Base-by-base conservation (phyloP, 768 basidiomycete species). In the Kwoniella mangroviensis region DNA sequence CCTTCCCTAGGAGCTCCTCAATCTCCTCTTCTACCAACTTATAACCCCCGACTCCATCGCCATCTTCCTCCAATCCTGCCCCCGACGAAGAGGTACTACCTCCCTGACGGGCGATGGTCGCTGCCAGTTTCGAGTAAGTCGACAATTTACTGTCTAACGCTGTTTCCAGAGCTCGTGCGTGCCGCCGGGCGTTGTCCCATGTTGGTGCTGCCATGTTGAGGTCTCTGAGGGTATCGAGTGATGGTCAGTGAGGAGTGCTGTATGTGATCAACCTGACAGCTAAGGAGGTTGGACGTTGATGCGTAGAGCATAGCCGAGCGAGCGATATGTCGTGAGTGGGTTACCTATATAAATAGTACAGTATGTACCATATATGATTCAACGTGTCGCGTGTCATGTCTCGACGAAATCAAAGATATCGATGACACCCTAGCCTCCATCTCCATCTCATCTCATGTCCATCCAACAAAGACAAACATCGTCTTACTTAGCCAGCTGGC, bases 81-180 rank as follows among this genome's bases (percentile, higher is more conserved):
- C 77, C 68, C 2, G 63, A 62, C 57, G 67, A 85, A 21, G 34
- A 28, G n/a, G 34, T 42, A 21, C 83, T 83, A 13, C 88, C 87
- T 71, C 90, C 86, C 40, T 71, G 72, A 9, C 82, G 75, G 0
- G 81, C 77, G 43, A 84, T 83, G 12, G 75, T 77, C 4, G 91
- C 88, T 9, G 92, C 93, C 52, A 97, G 86, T 75, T 93, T 92
- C 21, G 93, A 89, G 84, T 98, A 98, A 11, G 92, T 87, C 0
- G 93, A 93, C 40, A 99, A 87, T 82, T 97, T 96, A 41, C 91
- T 85, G 80, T 97, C 93, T 72, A 98, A 91, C 24, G 93, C 87
- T 56, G 93, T 93, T 81, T 98, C 96, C 28, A 98, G 89, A 4
- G 94, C 94, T 77, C 95, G 87, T 84, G 93, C 93, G 83, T 96